Evolutionary conservation across 2,329 filamentous ascomycete species (phyloP).

Genomic region (Claviceps citrina): DNA sequence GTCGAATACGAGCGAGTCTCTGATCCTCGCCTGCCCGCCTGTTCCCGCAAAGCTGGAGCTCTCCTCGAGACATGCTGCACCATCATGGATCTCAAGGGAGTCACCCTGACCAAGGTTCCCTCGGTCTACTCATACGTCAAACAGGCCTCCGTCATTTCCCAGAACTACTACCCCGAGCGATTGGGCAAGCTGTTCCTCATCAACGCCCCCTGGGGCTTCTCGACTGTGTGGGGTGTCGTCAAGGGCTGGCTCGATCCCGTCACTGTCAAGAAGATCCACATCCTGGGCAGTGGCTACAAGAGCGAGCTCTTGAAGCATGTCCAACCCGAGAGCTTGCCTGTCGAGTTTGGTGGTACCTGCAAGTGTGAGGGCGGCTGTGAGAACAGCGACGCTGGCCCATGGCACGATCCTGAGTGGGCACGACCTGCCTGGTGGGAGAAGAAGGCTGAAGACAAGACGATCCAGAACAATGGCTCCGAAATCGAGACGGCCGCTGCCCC

Average conservation of each 20-base stretch:
- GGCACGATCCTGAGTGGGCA: slow-evolving; percentile 54
- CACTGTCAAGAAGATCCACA: slow-evolving; percentile 89
- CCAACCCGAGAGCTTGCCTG: slow-evolving; percentile 77
- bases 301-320: slow-evolving; percentile 73
- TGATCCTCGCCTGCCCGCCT: slow-evolving; percentile 85
- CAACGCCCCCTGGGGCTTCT: slow-evolving; percentile 95
- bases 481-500: slow-evolving; percentile 18
- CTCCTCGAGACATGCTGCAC: slow-evolving; percentile 96
- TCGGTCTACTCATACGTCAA: slow-evolving; percentile 81
- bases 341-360: slow-evolving; percentile 71
- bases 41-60: slow-evolving; percentile 77
- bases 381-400: slow-evolving; percentile 81
- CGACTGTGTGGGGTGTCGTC: slow-evolving; percentile 66
- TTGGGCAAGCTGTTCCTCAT: slow-evolving; percentile 93
- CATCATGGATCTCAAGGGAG: slow-evolving; percentile 94
- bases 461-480: slow-evolving; percentile 26
- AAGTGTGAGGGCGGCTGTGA: slow-evolving; percentile 68
- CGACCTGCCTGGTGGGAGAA: slow-evolving; percentile 50
- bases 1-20: slow-evolving; percentile 95
- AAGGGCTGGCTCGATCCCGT: slow-evolving; percentile 95
- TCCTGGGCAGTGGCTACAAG: slow-evolving; percentile 70
- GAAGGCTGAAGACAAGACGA: slow-evolving; percentile 22
- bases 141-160: slow-evolving; percentile 73
- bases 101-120: slow-evolving; percentile 64
- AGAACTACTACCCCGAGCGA: slow-evolving; percentile 98